phyloP scores from a whole-genome alignment of 345 rosid species.

The Mangifera indica region DNA sequence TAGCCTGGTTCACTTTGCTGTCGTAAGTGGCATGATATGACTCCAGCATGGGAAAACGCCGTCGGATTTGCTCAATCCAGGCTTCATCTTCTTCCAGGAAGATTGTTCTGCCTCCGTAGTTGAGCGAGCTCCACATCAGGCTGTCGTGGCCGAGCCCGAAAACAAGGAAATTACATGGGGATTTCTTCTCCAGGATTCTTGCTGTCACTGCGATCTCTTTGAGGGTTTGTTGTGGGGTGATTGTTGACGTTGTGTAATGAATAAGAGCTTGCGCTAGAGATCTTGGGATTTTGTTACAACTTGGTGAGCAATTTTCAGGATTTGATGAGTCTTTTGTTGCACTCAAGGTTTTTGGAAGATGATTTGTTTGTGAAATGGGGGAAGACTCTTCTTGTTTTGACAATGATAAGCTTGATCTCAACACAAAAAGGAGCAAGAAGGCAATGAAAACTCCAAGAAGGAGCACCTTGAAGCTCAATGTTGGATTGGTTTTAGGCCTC shows the following conservation, averaged over 20 bases:
- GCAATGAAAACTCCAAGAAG: slow-evolving; percentile 54
- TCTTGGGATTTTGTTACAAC: slow-evolving; percentile 57
- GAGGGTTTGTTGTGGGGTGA: slow-evolving; percentile 83
- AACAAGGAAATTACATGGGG: slow-evolving; percentile 91
- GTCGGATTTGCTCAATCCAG: slow-evolving; percentile 74
- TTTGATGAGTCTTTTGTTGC: background rate
- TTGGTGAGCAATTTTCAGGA: slow-evolving; percentile 32
- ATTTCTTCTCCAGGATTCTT: slow-evolving; percentile 51
- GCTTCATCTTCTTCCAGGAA: slow-evolving; percentile 88
- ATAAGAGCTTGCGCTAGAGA: slow-evolving; percentile 65
- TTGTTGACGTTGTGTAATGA: slow-evolving; percentile 76
- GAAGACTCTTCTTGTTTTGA: slow-evolving; percentile 16
- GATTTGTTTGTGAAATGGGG: background rate
- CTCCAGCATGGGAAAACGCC: slow-evolving; percentile 62
- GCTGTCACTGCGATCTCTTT: slow-evolving; percentile 68
- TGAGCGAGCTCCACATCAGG: slow-evolving; percentile 87
- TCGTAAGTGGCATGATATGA: slow-evolving; percentile 70
- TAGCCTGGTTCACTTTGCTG: slow-evolving; percentile 76
- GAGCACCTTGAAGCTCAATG: slow-evolving; percentile 56
- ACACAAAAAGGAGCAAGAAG: slow-evolving; percentile 54
- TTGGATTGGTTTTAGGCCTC: slow-evolving; percentile 64
- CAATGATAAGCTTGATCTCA: slow-evolving; percentile 57
- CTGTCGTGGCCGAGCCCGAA: slow-evolving; percentile 93
- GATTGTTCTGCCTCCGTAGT: slow-evolving; percentile 78
- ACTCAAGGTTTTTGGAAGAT: slow-evolving; percentile 4